These are phyloP conservation scores for Phytopythium delawarense DNA, from an alignment of 352 stramenopile species.

Conservation along the genomic window DNA sequence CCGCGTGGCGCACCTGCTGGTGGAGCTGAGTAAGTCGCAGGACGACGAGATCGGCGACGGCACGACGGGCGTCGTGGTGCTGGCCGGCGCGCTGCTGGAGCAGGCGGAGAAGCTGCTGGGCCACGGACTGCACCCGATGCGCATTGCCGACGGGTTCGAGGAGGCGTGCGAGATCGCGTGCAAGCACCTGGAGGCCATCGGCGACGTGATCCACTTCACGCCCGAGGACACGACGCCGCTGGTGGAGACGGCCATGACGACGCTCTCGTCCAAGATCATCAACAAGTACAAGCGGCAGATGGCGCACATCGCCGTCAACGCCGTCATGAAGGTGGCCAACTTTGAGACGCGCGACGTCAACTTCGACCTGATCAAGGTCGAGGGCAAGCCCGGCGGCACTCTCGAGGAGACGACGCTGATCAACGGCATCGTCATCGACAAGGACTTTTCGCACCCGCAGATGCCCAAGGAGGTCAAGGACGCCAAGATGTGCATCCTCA, in stretches of 20 bases:
- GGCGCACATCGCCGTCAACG: slow-evolving; percentile 98
- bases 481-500: slow-evolving; percentile 98
- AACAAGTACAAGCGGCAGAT: slow-evolving; percentile 99
- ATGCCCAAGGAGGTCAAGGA: slow-evolving; percentile 97
- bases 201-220: slow-evolving; percentile 95
- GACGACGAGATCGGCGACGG: slow-evolving; percentile 99
- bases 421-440: slow-evolving; percentile 99
- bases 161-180: slow-evolving; percentile 96
- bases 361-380: slow-evolving; percentile 99
- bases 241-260: slow-evolving; percentile 98
- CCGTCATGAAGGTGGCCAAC: slow-evolving; percentile 97
- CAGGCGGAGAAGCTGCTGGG: slow-evolving; percentile 96
- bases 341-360: slow-evolving; percentile 99
- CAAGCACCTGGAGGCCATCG: slow-evolving; percentile 93
- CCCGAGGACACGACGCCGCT: slow-evolving; percentile 94
- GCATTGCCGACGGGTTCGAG: slow-evolving; percentile 98
- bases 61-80: slow-evolving; percentile 99
- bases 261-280: slow-evolving; percentile 98
- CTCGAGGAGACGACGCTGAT: slow-evolving; percentile 98
- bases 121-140: slow-evolving; percentile 97
- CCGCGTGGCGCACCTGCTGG: slow-evolving; percentile 97
- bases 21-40: slow-evolving; percentile 98
- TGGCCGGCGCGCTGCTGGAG: slow-evolving; percentile 96
- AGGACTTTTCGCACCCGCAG: slow-evolving; percentile 99
- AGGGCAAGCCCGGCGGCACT: slow-evolving; percentile 97